Evolutionary conservation across 345 rosid species (phyloP).

Genomic region (Eucalyptus melliodora): DNA sequence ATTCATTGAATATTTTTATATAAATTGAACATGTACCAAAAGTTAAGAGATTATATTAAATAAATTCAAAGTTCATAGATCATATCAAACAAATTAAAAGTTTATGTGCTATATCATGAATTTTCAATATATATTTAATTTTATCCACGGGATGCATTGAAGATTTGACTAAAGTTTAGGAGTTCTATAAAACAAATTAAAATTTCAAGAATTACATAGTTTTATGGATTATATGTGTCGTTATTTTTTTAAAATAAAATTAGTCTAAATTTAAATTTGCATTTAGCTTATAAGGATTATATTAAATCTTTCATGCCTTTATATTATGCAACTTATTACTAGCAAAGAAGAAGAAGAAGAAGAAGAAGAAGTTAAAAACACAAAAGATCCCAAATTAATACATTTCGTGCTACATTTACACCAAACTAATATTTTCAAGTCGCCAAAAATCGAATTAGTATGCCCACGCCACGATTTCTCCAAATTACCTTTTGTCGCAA

Average conservation of each 20-base stretch:
- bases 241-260: neutral
- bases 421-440: neutral
- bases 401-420: accelerated
- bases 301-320: neutral
- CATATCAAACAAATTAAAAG: too few relatives aligned
- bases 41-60: too few relatives aligned
- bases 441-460: neutral
- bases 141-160: too few relatives aligned
- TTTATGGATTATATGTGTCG: too few relatives aligned
- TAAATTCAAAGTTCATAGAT: accelerated
- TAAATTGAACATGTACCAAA: too few relatives aligned
- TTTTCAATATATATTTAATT: too few relatives aligned
- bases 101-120: too few relatives aligned
- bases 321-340: neutral
- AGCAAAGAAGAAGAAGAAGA: neutral
- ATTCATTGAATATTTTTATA: too few relatives aligned
- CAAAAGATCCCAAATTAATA: neutral
- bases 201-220: accelerated
- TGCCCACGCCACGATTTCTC: neutral
- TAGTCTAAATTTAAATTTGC: neutral
- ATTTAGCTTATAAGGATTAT: neutral
- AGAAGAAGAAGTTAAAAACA: neutral
- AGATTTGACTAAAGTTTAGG: too few relatives aligned
- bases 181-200: accelerated
- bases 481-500: neutral